Base-by-base conservation (phyloP, 768 basidiomycete genomes). In the Mycena amicta region DNA sequence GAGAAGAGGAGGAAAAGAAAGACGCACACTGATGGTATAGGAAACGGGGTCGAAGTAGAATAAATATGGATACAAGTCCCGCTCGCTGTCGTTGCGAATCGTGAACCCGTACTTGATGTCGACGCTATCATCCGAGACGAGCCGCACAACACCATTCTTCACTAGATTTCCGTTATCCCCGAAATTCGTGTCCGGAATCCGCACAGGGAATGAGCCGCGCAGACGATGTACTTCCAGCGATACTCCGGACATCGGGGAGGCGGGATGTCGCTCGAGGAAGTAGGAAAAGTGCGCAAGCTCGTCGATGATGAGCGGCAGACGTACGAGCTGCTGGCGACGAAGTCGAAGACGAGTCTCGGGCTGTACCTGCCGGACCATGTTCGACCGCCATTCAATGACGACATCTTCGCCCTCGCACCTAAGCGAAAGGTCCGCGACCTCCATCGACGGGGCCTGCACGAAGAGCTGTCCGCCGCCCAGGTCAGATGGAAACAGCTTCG, bases 31-130 rank as follows among this genome's bases (percentile, higher is more conserved):
- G 40, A 60, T 60, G 15, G 59, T 60, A 41, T 33, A 55, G 22
- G 16, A 26, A 27, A 22, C 30, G 1, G 49, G 53, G 18, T 60
- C 59, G 23, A 60, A 52, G 49, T 55, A 60, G 50, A 60, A 55
- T 29, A 55, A 41, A 22, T 56, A 50, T 26, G 53, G 39, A 27
- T 15, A 55, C 8, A 60, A 22, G 23, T 51, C 49, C 27, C 33
- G 43, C 31, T 22, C 1, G 40, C 18, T 29, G 23, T 31, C 27
- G 41, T 54, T 59, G 15, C 53, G n/a, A 22, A 59, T 27, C 37
- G 52, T 59, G 49, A 54, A 59, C 16, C 52, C 58, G 58, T 59
- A 59, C 28, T 22, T 30, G 3, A 37, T 18, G 18, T 37, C 33
- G n/a, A n/a, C 51, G 33, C 16, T 28, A 3, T 3, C 26, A 5